Conservation (phyloP, 495 filamentous ascomycete genomes). For the Cryomyces minteri region DNA sequence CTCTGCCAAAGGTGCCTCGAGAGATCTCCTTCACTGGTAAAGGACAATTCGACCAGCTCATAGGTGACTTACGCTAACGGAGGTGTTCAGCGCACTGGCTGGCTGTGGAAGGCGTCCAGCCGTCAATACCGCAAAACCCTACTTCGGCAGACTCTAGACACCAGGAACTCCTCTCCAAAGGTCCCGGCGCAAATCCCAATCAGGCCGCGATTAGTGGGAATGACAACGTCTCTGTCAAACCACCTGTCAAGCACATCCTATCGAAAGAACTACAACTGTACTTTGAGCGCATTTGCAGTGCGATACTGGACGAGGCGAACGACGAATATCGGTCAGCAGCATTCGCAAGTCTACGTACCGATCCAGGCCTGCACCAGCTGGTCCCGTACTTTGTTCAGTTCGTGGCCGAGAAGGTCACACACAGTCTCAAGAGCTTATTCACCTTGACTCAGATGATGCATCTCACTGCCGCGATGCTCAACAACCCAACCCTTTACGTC, state of each 20-base stretch:
- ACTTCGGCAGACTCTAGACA: conserved; percentile 62
- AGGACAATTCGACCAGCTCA: conserved; percentile 4
- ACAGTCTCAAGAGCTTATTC: conserved; percentile 71
- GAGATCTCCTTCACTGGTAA: conserved; percentile 79
- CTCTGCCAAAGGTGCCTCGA: conserved; percentile 83
- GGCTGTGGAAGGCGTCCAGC: conserved; percentile 88
- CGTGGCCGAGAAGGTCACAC: conserved; percentile 84
- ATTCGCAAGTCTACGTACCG: conserved; percentile 58
- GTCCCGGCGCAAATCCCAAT: conserved; percentile 63
- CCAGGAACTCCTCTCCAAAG: conserved; percentile 75
- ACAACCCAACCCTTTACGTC: conserved; percentile 65
- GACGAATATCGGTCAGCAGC: conserved; percentile 77
- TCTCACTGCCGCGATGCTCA: conserved; percentile 62
- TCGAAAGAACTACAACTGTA: conserved; percentile 94
- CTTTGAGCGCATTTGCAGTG: conserved; percentile 80
- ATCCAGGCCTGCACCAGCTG: conserved; percentile 86
- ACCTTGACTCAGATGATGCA: conserved; percentile 79
- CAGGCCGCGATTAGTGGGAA: conserved; percentile 66
- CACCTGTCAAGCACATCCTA: conserved; percentile 82
- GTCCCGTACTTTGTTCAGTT: conserved; percentile 92
- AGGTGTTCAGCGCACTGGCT: conserved; percentile 65
- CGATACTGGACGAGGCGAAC: conserved; percentile 65
- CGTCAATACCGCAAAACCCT: conserved; percentile 89
- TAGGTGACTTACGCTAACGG: conserved; percentile 7
- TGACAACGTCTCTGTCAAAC: conserved; percentile 68